Evolutionary conservation across 23 red algal genomes (phyloP).

Genomic region (Chondrus crispus): DNA sequence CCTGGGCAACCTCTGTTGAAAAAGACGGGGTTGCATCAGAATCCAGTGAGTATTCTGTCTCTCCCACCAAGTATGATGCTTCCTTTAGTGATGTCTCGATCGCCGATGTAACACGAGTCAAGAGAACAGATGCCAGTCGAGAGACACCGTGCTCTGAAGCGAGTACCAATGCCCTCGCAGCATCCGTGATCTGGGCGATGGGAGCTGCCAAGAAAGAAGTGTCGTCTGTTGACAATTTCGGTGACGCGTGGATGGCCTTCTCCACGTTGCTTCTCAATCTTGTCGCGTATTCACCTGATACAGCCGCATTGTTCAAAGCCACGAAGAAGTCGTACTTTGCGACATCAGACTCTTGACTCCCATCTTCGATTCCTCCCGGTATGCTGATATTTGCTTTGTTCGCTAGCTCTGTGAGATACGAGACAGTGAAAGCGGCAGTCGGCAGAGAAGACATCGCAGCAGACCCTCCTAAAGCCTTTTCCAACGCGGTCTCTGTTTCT

Average conservation of each 20-base stretch:
- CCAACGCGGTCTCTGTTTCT: conserved; percentile 63
- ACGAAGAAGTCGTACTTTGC: conserved; percentile 70
- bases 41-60: conserved; percentile 51
- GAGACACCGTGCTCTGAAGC: conserved; percentile 54
- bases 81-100: conserved; percentile 39
- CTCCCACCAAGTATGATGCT: conserved; percentile 48
- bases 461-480: conserved; percentile 38
- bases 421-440: conserved; percentile 48
- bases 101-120: conserved; percentile 6
- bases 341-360: neutral
- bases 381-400: conserved; percentile 62
- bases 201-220: conserved; percentile 18
- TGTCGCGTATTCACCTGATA: conserved; percentile 59
- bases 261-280: conserved; percentile 66
- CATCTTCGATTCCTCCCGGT: conserved; percentile 30
- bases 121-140: conserved; percentile 32
- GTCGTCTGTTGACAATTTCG: conserved; percentile 37
- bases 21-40: conserved; percentile 64
- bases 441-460: conserved; percentile 11
- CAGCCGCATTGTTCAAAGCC: conserved; percentile 69
- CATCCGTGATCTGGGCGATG: conserved; percentile 43
- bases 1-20: conserved; percentile 30
- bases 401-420: conserved; percentile 61
- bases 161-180: conserved; percentile 40
- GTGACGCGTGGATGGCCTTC: conserved; percentile 32